Base-by-base conservation (phyloP, 2,329 filamentous ascomycete species). In the Penicillium digitatum region DNA sequence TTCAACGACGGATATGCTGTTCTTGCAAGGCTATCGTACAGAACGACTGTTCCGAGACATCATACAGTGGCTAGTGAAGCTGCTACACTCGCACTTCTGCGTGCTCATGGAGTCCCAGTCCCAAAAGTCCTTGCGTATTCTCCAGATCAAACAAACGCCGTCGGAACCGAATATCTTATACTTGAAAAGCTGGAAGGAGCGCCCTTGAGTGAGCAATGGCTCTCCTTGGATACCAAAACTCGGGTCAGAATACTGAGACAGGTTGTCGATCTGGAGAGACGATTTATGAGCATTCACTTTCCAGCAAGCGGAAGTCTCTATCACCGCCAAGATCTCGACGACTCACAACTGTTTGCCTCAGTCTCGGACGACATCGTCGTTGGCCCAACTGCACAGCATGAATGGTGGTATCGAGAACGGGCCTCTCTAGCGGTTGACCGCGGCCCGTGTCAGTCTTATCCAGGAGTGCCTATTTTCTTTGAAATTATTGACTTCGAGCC, bases 131-230 rank as follows among this genome's bases (percentile, higher is more conserved):
- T 70, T 47, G 56, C 59, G 20, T 75, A 74, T 59, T 72, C 69
- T 9, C 40, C 68, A 31, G 68, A 66, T 26, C 51, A 49, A 2
- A 59, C 66, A 16, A 76, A 76, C 48, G 22, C 68, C 51, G 72
- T 73, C 48, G 69, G 72, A 0, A 67, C 69, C 3, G 73, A 76
- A 62, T 76, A 73, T 27, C 62, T 77, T 20, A 62, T 76, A 6
- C 67, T 76, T 57, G 73, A 74, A 55, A 66, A 63, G 34, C 34
- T 72, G 20, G 59, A 59, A 22, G 74, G 74, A 16, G 58, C 24
- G 8, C 63, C 66, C 10, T 54, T 74, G n/a, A 69, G 68, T 24
- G 64, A 68, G 27, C 57, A 62, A 22, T 75, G 71, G 72, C 70
- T 66, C 43, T 51, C 58, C 7, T 62, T 66, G 54, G 50, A 63